A percentile compares a stretch with the other conserved stretches of the same genome.
These are phyloP conservation scores for Scheffersomyces cryptocercus DNA, from an alignment of 1,139 yeast species.

Conservation along the genomic window DNA sequence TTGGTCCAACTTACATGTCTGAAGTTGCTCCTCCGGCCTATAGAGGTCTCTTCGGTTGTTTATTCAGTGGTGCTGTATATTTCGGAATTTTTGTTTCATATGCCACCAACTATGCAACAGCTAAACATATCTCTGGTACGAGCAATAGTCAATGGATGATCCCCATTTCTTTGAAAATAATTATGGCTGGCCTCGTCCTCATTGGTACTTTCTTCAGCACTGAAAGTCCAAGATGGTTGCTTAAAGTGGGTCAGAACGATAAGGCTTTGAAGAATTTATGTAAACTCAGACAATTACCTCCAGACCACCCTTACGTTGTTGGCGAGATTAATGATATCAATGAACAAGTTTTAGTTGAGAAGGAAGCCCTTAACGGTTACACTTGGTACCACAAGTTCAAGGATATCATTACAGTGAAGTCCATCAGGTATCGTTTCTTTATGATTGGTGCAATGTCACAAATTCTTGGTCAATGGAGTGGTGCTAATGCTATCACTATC, in stretches of 20 bases:
- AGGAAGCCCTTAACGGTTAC: constrained; percentile 29
- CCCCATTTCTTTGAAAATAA: constrained; percentile 40
- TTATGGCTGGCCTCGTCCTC: constrained; percentile 43
- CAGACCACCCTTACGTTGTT: constrained; percentile 50
- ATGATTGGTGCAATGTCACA: constrained; percentile 45
- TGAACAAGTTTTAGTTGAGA: constrained; percentile 44
- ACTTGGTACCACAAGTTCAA: constrained; percentile 18
- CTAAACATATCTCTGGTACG: constrained; percentile 29
- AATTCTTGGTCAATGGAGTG: constrained; percentile 61
- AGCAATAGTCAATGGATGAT: constrained; percentile 39
- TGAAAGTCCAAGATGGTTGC: constrained; percentile 50
- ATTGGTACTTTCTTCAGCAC: constrained; percentile 37
- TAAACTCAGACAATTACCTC: constrained; percentile 50
- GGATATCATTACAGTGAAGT: constrained; percentile 36
- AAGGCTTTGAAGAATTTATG: constrained; percentile 37
- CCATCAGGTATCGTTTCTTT: constrained; percentile 47
- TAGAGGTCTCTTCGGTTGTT: constrained; percentile 52
- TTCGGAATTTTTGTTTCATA: constrained; percentile 54
- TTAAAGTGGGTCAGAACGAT: constrained; percentile 38
- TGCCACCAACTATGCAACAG: constrained; percentile 48
- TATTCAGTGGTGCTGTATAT: constrained; percentile 58
- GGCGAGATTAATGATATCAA: constrained; percentile 55
- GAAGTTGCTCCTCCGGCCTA: constrained; percentile 56
- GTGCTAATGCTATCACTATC: constrained; percentile 51
- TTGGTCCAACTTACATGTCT: constrained; percentile 56